phyloP scores from a whole-genome alignment of 2,329 filamentous ascomycete genomes.

The Diplocarpon rosae region DNA sequence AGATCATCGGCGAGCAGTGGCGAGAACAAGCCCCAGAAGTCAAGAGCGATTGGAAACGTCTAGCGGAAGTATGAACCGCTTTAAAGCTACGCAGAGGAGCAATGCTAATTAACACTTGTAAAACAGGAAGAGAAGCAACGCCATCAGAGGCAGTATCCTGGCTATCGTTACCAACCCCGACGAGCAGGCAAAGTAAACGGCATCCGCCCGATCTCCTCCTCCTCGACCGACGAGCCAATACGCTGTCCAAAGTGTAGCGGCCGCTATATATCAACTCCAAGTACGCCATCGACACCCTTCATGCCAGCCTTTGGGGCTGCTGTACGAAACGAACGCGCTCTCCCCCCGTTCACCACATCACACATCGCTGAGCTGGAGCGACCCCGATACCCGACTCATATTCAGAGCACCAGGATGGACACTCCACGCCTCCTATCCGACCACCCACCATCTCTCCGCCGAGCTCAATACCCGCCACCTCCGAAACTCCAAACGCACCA shows the following conservation, averaged over 20 bases:
- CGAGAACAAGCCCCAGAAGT: constrained; percentile 60
- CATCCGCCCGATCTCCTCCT: constrained; percentile 20
- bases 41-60: constrained; percentile 77
- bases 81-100: background rate
- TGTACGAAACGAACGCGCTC: constrained; percentile 13
- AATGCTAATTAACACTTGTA: constrained; percentile 1
- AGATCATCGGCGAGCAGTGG: constrained; percentile 51
- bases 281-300: constrained; percentile 25
- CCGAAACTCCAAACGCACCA: constrained; percentile 24
- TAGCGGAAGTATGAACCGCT: constrained; percentile 58
- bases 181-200: constrained; percentile 24
- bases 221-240: constrained; percentile 36
- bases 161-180: constrained; percentile 81
- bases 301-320: constrained; percentile 15
- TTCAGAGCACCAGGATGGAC: constrained; percentile 21
- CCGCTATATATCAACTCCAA: constrained; percentile 27
- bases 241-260: constrained; percentile 65
- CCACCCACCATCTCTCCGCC: constrained; percentile 16
- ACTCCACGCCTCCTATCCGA: constrained; percentile 15
- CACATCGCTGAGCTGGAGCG: constrained; percentile 14
- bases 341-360: constrained; percentile 16
- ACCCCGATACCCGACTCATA: constrained; percentile 14
- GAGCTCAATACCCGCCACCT: constrained; percentile 15
- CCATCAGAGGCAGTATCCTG: constrained; percentile 82
- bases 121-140: constrained; percentile 72